Conservation (phyloP, 768 basidiomycete species). For the Pisolithus orientalis region DNA sequence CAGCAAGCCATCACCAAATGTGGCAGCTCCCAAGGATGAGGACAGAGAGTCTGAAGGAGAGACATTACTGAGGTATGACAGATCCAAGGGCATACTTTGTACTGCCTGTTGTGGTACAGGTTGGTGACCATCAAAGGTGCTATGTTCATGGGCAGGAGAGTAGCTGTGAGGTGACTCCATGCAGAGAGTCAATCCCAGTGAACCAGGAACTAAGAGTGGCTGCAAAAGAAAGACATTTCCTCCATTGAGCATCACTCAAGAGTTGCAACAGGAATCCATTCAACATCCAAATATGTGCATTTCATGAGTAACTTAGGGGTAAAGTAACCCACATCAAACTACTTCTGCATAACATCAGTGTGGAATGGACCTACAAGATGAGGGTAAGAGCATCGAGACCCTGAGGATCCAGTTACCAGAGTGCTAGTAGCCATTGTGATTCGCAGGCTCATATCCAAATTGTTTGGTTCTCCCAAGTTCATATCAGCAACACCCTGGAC, state of each 20-base stretch:
- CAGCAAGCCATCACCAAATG: conserved; percentile 63
- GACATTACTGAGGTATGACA: conserved; percentile 42
- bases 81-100: conserved; percentile 58
- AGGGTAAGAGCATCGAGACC: conserved; percentile 36
- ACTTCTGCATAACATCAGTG: conserved; percentile 88
- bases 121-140: conserved; percentile 48
- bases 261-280: conserved; percentile 62
- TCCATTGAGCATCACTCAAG: conserved; percentile 45
- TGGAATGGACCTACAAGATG: conserved; percentile 70
- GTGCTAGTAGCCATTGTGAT: conserved; percentile 5
- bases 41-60: conserved; percentile 67
- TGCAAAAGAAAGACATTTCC: conserved; percentile 62
- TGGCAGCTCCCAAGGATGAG: conserved; percentile 60
- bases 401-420: conserved; percentile 62
- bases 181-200: conserved; percentile 49
- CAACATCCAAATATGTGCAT: conserved; percentile 60
- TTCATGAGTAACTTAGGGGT: conserved; percentile 77
- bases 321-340: conserved; percentile 91
- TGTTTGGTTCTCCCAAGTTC: conserved; percentile 12
- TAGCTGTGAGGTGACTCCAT: conserved; percentile 45
- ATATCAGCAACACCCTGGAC: conserved; percentile 8
- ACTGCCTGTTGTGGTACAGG: conserved; percentile 58
- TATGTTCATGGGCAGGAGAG: conserved; percentile 33
- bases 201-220: conserved; percentile 33
- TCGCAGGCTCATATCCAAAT: conserved; percentile 3